Conservation (phyloP, 2,329 filamentous ascomycete species). For the Cephalotrichum gorgonifer region DNA sequence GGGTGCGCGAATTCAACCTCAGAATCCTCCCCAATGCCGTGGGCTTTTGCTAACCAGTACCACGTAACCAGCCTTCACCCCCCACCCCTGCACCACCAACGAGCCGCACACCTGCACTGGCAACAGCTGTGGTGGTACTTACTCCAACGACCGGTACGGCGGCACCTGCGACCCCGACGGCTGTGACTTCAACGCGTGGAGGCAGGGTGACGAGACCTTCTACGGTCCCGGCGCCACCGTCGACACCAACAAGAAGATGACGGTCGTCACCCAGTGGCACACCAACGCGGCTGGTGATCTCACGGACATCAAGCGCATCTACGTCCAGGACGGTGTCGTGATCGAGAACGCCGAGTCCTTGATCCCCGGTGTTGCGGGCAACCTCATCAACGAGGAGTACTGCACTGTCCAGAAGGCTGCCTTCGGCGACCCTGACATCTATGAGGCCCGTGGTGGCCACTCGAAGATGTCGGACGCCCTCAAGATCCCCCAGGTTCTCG, state of each 20-base stretch:
- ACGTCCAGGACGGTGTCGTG: conserved; percentile 46
- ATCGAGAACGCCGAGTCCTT: conserved; percentile 31
- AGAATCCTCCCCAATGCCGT: too few species aligned
- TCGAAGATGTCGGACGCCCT: conserved; percentile 44
- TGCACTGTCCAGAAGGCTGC: conserved; percentile 44
- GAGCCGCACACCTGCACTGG: conserved; percentile 23
- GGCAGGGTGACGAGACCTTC: conserved; percentile 49
- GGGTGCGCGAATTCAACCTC: too few species aligned
- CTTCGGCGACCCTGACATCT: conserved; percentile 42
- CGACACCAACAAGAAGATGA: conserved; percentile 46
- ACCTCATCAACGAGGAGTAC: conserved; percentile 43
- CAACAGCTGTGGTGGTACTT: conserved; percentile 34
- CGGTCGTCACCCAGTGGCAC: conserved; percentile 10
- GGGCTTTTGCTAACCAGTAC: too few species aligned
- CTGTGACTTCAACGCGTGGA: conserved; percentile 57
- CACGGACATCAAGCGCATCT: conserved; percentile 24
- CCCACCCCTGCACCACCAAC: conserved; percentile 40
- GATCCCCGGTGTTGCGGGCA: conserved; percentile 32
- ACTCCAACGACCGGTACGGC: conserved; percentile 37
- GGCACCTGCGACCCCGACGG: conserved; percentile 54
- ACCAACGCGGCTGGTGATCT: not conserved
- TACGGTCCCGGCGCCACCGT: conserved; percentile 47
- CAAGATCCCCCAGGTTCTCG: conserved; percentile 49
- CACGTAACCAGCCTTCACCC: conserved; percentile 32
- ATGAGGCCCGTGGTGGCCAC: conserved; percentile 44